Evolutionary conservation across 306 rosid species (phyloP).

Genomic region (Pyrus bretschneideri): DNA sequence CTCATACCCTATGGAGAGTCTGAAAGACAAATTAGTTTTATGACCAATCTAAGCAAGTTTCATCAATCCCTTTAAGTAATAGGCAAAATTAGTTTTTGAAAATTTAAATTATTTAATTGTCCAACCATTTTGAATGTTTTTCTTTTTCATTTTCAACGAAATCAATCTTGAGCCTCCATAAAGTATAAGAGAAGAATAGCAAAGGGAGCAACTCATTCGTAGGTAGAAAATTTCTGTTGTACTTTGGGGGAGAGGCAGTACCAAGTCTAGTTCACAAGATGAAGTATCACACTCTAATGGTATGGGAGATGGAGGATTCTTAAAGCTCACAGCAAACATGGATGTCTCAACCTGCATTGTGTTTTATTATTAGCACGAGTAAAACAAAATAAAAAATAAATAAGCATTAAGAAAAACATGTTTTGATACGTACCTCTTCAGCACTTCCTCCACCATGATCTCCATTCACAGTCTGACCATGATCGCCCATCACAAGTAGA

Average conservation of each 20-base stretch:
- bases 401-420: not conserved
- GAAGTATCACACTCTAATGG: conserved; percentile 43
- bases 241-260: conserved; percentile 29
- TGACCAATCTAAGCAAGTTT: not conserved
- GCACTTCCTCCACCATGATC: conserved; percentile 99
- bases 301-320: conserved; percentile 44
- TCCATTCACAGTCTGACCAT: conserved; percentile 94
- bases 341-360: conserved; percentile 80
- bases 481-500: conserved; percentile 98
- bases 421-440: conserved; percentile 59
- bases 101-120: not conserved
- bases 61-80: not conserved
- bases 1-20: not conserved
- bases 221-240: not conserved
- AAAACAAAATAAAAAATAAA: not conserved
- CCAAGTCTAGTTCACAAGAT: conserved; percentile 57
- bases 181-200: not conserved
- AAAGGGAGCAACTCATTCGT: not conserved
- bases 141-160: not conserved
- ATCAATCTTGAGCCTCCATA: not conserved
- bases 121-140: not conserved
- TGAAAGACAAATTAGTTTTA: not conserved
- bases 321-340: conserved; percentile 75
- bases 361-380: conserved; percentile 20
- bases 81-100: not conserved